A percentile compares a stretch with the other conserved stretches of the same genome.
phyloP scores from a whole-genome alignment of 2,329 filamentous ascomycete genomes.

The Curvularia sp. region DNA sequence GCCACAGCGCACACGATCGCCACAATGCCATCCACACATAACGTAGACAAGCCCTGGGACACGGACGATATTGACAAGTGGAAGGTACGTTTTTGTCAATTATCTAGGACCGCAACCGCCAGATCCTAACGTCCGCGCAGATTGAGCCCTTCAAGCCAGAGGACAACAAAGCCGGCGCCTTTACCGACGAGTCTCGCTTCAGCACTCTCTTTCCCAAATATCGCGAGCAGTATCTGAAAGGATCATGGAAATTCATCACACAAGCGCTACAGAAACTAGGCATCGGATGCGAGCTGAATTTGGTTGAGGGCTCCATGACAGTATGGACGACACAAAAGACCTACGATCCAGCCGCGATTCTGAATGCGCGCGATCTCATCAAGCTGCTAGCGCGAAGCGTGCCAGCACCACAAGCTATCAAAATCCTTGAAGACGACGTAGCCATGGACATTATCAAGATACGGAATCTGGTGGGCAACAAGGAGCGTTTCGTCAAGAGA shows the following conservation, averaged over 20 bases:
- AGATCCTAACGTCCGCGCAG: conserved; percentile 49
- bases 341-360: conserved; percentile 87
- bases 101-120: background rate
- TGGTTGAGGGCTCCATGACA: conserved; percentile 95
- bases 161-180: conserved; percentile 84
- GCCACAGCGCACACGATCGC: conserved; percentile 3
- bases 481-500: conserved; percentile 94
- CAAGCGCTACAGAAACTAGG: conserved; percentile 84
- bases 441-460: conserved; percentile 98
- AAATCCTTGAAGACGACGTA: conserved; percentile 90
- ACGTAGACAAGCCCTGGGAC: conserved; percentile 80
- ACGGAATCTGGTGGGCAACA: conserved; percentile 85
- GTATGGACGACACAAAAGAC: conserved; percentile 94
- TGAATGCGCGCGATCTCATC: conserved; percentile 93
- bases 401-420: conserved; percentile 88
- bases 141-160: conserved; percentile 83
- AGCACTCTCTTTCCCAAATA: conserved; percentile 91
- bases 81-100: conserved; percentile 64
- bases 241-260: conserved; percentile 91
- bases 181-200: conserved; percentile 93
- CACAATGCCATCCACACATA: conserved; percentile 85
- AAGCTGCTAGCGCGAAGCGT: conserved; percentile 86
- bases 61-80: conserved; percentile 97
- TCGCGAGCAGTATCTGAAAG: conserved; percentile 89
- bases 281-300: conserved; percentile 89